These are phyloP conservation scores for Aspergillus terreus DNA, from an alignment of 2,329 filamentous ascomycete species.

Conservation along the genomic window DNA sequence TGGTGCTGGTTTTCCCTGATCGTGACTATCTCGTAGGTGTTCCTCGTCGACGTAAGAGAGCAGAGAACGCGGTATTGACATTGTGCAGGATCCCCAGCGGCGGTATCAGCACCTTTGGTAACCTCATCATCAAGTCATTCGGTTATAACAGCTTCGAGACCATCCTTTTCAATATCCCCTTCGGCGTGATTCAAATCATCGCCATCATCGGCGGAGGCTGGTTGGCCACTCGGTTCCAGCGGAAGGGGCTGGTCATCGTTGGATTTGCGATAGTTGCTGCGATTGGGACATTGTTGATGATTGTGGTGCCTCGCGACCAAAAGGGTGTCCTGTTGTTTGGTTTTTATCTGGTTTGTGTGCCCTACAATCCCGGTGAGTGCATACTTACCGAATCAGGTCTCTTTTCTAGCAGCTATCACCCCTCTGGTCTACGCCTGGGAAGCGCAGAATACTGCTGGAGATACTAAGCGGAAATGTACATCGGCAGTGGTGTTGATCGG, in stretches of 20 bases:
- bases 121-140: constrained; percentile 41
- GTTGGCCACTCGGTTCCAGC: constrained; percentile 40
- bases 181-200: constrained; percentile 36
- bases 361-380: fast-evolving
- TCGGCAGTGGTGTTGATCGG: constrained; percentile 33
- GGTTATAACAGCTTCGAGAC: constrained; percentile 39
- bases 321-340: constrained; percentile 50
- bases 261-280: constrained; percentile 36
- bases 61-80: not conserved
- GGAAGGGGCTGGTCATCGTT: constrained; percentile 45
- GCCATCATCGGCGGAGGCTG: constrained; percentile 34
- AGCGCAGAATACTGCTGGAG: constrained; percentile 35
- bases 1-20: constrained; percentile 34
- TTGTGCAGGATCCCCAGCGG: constrained; percentile 33
- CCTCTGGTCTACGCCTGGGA: constrained; percentile 36
- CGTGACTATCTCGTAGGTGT: constrained; percentile 20
- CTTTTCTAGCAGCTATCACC: constrained; percentile 32
- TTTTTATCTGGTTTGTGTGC: constrained; percentile 45
- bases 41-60: not conserved
- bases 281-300: constrained; percentile 46
- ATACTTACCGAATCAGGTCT: constrained; percentile 14
- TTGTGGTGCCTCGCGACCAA: constrained; percentile 45
- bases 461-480: constrained; percentile 36
- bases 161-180: constrained; percentile 42
- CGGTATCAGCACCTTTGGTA: constrained; percentile 38